phyloP scores from a whole-genome alignment of 2,329 filamentous ascomycete genomes.

The Arthrobotrys iridis region DNA sequence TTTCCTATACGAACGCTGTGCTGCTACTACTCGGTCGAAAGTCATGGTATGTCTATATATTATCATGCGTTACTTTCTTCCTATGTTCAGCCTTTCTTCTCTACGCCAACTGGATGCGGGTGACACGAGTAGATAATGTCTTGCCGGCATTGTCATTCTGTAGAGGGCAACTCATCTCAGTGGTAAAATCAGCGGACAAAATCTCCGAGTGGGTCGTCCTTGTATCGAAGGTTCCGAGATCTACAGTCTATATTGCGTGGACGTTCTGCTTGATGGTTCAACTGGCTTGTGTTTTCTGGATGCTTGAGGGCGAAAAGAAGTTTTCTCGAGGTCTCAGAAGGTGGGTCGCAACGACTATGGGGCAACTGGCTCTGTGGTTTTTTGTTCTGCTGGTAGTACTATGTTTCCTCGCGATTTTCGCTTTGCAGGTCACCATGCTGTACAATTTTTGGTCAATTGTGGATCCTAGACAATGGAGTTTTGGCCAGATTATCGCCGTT shows the following conservation, averaged over 20 bases:
- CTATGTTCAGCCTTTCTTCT: conserved; percentile 46
- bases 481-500: conserved; percentile 52
- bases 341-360: conserved; percentile 1
- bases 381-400: conserved; percentile 18
- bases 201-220: conserved; percentile 40
- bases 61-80: conserved; percentile 40
- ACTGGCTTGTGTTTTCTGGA: conserved; percentile 41
- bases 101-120: conserved; percentile 35
- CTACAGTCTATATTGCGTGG: conserved; percentile 34
- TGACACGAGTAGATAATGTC: conserved; percentile 27
- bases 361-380: conserved; percentile 30
- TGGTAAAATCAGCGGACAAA: neutral
- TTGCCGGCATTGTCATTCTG: conserved; percentile 36
- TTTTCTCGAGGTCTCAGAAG: neutral
- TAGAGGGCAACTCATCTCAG: neutral
- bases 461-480: conserved; percentile 33
- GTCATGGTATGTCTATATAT: conserved; percentile 50
- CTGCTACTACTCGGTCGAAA: conserved; percentile 47
- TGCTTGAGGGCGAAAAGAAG: conserved; percentile 46
- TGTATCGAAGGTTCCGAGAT: conserved; percentile 26
- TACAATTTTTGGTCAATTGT: conserved; percentile 52
- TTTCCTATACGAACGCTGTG: conserved; percentile 47
- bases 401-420: conserved; percentile 45
- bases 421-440: conserved; percentile 41
- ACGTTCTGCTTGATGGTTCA: conserved; percentile 34